These are phyloP conservation scores for Pseudisothecium myosuroides DNA, from an alignment of 225 moss, liverwort and hornwort species.

Conservation along the genomic window DNA sequence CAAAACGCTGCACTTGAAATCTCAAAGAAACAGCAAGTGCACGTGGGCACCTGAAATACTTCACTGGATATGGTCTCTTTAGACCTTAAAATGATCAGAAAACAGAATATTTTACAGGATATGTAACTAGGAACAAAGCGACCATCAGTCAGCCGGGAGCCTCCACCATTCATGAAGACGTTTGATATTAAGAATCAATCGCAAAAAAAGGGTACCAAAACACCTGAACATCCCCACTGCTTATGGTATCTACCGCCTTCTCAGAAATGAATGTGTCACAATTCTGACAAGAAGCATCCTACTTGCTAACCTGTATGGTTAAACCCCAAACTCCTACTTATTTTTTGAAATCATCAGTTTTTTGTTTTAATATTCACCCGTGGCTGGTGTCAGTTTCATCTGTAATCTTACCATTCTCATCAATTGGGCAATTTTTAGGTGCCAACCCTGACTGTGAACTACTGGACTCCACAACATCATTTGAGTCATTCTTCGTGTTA, in stretches of 20 bases:
- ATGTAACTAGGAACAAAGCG: constrained; percentile 8
- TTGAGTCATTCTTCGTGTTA: not conserved
- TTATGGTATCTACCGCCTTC: not conserved
- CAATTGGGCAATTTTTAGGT: constrained; percentile 4
- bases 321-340: not conserved
- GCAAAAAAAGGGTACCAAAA: not conserved
- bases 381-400: constrained; percentile 1
- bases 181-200: constrained; percentile 3
- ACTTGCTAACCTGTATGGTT: not conserved
- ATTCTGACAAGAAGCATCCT: not conserved
- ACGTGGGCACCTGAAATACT: not conserved
- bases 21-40: not conserved
- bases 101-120: constrained; percentile 25
- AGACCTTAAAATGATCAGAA: constrained; percentile 11
- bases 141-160: not conserved
- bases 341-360: not conserved
- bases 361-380: not conserved
- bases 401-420: constrained; percentile 1
- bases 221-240: not conserved
- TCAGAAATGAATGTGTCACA: not conserved
- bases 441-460: constrained; percentile 15
- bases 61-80: constrained; percentile 8
- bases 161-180: constrained; percentile 2
- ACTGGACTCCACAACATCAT: constrained; percentile 21
- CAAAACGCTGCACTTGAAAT: not conserved